Evolutionary conservation across 495 filamentous ascomycete genomes (phyloP).

Genomic region (Penicillium flavigenum): DNA sequence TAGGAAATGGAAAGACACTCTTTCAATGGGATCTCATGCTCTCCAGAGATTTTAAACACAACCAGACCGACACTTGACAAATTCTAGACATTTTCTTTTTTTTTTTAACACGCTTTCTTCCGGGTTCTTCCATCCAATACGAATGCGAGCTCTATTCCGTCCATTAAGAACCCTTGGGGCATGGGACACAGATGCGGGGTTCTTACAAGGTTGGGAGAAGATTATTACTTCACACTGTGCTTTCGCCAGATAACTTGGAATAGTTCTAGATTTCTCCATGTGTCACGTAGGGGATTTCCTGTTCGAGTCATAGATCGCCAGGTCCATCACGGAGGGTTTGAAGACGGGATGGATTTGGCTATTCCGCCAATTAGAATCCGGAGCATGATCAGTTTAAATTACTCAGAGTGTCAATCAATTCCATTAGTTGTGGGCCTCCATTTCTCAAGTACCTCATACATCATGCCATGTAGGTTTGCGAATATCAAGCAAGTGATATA

Average conservation of each 20-base stretch:
- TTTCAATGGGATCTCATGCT: constrained; percentile 6
- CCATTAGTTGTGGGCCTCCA: background rate
- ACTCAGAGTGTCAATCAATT: background rate
- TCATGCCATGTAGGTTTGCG: background rate
- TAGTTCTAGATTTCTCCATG: background rate
- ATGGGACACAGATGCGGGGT: constrained; percentile 24
- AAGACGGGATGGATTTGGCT: background rate
- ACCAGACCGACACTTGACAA: constrained; percentile 22
- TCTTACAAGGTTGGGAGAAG: constrained; percentile 1
- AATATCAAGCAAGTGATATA: background rate
- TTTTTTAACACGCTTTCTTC: constrained; percentile 14
- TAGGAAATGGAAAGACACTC: background rate
- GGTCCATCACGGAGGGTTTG: background rate
- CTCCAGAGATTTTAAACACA: constrained; percentile 21
- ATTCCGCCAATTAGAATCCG: constrained; percentile 8
- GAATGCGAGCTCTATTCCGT: constrained; percentile 9
- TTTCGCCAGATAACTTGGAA: background rate
- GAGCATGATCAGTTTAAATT: background rate
- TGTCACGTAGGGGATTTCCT: background rate
- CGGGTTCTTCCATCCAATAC: constrained; percentile 30
- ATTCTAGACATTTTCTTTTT: constrained; percentile 1
- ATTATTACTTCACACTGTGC: background rate
- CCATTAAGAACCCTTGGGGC: constrained; percentile 15
- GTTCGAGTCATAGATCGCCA: constrained; percentile 5
- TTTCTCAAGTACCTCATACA: background rate